Base-by-base conservation (phyloP, 2,329 filamentous ascomycete genomes). In the Fusarium sororula region DNA sequence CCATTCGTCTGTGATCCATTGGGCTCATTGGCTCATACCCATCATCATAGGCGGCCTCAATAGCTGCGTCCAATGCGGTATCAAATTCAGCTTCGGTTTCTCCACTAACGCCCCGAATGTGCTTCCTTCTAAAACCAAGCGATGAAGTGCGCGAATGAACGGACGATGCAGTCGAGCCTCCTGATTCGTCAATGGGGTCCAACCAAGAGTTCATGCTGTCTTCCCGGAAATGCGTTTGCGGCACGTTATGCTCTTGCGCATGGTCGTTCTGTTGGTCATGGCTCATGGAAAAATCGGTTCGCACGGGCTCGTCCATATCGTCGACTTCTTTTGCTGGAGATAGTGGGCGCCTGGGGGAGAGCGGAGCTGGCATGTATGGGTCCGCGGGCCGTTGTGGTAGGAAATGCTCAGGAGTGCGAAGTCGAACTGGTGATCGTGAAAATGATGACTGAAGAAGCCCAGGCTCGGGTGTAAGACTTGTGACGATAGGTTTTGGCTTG, bases 1-100 rank as follows among this genome's bases (percentile, higher is more conserved):
- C 83, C 79, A 64, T 73, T 37, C 13, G 58, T 18, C 68, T 73
- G n/a, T 80, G 75, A n/a, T 86, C 82, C 30, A 85, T 84, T 12
- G 87, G 82, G 24, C 87, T 87, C 81, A 89, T 90, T 8, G 93
- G 93, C 79, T 98, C 95, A 72, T 94, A 93, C 2, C 94, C 94
- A 72, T 98, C 95, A 80, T 98, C 93, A 81, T 98, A 99, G 10
- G 96, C 96, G 57, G 96, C 96, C 82, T 98, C 96, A 14, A 98
- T 95, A 20, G 96, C 96, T 30, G 95, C 96, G 83, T 98, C 96
- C 48, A 98, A 87, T 8, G 96, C 96, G 14, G 94, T 95, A 82
- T 98, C 95, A 75, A 98, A 98, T 79, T 98, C 95, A 12, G 94
- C 92, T 80, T 97, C 94, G 0, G 94, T 96, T 37, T 89, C 90